Percentiles rank a stretch among this genome's conserved stretches.
phyloP scores from a whole-genome alignment of 805 yeast species.

The Lipomyces spencermartinsiae region DNA sequence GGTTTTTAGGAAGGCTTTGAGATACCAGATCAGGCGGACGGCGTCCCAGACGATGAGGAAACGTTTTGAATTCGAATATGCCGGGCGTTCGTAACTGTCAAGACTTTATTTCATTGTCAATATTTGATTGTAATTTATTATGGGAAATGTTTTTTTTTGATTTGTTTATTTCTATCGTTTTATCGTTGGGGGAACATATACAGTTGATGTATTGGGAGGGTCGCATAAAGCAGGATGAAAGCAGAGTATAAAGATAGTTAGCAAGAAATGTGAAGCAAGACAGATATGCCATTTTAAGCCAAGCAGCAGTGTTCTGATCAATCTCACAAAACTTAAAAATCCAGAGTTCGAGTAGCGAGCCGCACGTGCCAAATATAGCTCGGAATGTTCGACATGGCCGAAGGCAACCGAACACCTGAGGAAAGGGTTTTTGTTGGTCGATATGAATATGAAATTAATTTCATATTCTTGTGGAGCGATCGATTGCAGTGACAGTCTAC shows the following conservation, averaged over 20 bases:
- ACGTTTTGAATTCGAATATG: slow-evolving; percentile 16
- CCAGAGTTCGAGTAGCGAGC: too few relatives aligned
- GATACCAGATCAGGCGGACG: slow-evolving; percentile 52
- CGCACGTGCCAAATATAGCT: too few relatives aligned
- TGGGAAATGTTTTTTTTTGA: neutral
- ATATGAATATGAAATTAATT: too few relatives aligned
- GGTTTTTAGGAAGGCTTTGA: slow-evolving; percentile 66
- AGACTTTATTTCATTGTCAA: neutral
- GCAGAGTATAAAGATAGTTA: neutral
- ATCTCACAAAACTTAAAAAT: too few relatives aligned
- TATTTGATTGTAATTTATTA: slow-evolving; percentile 1
- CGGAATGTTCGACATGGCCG: too few relatives aligned
- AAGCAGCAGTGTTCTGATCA: too few relatives aligned
- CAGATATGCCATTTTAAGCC: too few relatives aligned
- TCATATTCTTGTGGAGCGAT: too few relatives aligned
- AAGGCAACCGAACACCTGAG: too few relatives aligned
- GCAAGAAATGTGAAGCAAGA: neutral
- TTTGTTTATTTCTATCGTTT: neutral
- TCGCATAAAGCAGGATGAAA: neutral
- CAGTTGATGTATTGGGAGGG: slow-evolving; percentile 2
- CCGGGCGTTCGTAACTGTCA: neutral
- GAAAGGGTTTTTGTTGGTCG: too few relatives aligned
- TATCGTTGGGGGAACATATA: neutral
- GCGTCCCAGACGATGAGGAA: slow-evolving; percentile 30
- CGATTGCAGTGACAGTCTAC: too few relatives aligned